Conservation (phyloP, 2,329 filamentous ascomycete genomes). For the Malbranchea zuffiana region DNA sequence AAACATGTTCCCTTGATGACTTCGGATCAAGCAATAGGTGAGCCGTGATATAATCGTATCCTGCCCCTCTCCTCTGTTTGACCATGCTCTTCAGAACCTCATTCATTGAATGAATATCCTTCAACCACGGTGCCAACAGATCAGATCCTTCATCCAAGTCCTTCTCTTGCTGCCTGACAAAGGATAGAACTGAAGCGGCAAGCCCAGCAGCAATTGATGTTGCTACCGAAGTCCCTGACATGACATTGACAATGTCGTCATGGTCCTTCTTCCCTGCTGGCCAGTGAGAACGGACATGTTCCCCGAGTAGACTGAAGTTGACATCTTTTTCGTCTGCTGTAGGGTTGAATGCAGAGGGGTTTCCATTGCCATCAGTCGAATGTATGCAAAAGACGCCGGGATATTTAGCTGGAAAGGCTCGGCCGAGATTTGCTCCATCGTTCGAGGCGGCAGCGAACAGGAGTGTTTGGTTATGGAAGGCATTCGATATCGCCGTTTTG, state of each 20-base stretch:
- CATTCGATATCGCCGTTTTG: not conserved
- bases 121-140: not conserved
- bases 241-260: not conserved
- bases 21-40: not conserved
- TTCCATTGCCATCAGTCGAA: not conserved
- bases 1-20: not conserved
- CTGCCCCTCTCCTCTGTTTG: not conserved
- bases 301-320: conserved; percentile 1
- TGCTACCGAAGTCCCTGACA: not conserved
- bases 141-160: not conserved
- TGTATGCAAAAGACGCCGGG: not conserved
- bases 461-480: not conserved
- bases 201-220: conserved; percentile 1
- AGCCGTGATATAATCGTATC: not conserved
- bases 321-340: not conserved
- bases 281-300: not conserved
- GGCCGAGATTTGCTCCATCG: not conserved
- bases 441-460: not conserved
- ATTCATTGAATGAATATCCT: not conserved
- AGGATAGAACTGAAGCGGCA: not conserved
- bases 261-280: not conserved
- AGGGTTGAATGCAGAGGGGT: not conserved
- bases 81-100: not conserved
- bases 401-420: conserved; percentile 1
- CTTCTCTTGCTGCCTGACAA: conserved; percentile 2